phyloP scores from a whole-genome alignment of 2,329 filamentous ascomycete genomes.

The Lecanicillium sp. region DNA sequence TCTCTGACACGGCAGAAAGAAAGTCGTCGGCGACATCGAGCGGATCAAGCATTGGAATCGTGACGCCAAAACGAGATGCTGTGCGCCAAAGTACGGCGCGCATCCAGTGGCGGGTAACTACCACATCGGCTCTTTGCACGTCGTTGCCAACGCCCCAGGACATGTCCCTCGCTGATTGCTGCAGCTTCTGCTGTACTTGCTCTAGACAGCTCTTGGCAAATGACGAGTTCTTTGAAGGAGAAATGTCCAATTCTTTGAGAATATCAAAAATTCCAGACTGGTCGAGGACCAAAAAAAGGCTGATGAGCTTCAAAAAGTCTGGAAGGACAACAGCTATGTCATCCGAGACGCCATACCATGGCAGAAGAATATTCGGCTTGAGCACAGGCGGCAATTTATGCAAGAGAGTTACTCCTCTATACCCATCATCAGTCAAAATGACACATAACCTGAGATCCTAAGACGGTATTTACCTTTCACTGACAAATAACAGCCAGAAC shows the following conservation, averaged over 20 bases:
- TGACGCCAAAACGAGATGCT: slow-evolving; percentile 24
- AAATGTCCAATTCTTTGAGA: slow-evolving; percentile 28
- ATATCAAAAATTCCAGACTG: slow-evolving; percentile 40
- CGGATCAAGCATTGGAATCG: slow-evolving; percentile 24
- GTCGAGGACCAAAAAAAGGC: slow-evolving; percentile 43
- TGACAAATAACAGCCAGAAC: slow-evolving; percentile 41
- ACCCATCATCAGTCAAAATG: neutral
- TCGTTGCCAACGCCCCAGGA: slow-evolving; percentile 32
- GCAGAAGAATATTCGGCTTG: slow-evolving; percentile 30
- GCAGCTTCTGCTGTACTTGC: slow-evolving; percentile 32
- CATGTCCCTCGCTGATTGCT: slow-evolving; percentile 29
- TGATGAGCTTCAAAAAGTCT: slow-evolving; percentile 40
- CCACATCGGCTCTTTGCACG: slow-evolving; percentile 40
- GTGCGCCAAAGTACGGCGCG: slow-evolving; percentile 39
- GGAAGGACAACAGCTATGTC: slow-evolving; percentile 37
- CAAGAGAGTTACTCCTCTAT: slow-evolving; percentile 39
- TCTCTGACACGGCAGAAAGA: slow-evolving; percentile 30
- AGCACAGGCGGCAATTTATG: slow-evolving; percentile 40
- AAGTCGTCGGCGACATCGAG: slow-evolving; percentile 39
- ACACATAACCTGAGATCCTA: slow-evolving; percentile 7
- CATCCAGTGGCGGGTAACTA: slow-evolving; percentile 44
- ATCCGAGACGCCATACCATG: slow-evolving; percentile 23
- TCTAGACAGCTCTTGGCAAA: slow-evolving; percentile 26
- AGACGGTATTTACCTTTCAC: slow-evolving; percentile 24
- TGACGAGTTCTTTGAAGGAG: slow-evolving; percentile 20